Percentiles rank a stretch among this genome's conserved stretches.
These are phyloP conservation scores for Voacanga thouarsii DNA, from an alignment of 257 asterid genomes.

Conservation along the genomic window DNA sequence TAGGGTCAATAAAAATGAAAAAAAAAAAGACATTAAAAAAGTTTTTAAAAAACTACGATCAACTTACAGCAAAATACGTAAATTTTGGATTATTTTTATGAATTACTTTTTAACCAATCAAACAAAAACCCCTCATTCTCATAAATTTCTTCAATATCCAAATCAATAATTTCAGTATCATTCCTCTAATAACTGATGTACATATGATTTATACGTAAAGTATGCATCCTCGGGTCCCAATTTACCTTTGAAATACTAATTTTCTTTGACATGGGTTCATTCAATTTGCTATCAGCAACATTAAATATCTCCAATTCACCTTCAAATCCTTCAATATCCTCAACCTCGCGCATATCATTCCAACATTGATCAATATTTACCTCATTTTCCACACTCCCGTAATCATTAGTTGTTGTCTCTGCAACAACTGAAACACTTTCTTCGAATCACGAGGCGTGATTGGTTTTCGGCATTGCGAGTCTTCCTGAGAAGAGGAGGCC, in stretches of 20 bases:
- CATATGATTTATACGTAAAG: neutral
- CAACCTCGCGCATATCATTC: neutral
- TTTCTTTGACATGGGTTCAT: conserved; percentile 15
- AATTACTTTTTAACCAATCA: too few species aligned
- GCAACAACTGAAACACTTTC: neutral
- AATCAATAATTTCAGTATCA: conserved; percentile 5
- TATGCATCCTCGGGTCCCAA: conserved; percentile 1
- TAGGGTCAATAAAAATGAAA: too few species aligned
- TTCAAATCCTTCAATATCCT: conserved; percentile 5
- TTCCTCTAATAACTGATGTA: neutral
- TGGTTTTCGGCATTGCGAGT: neutral
- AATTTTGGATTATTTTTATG: too few species aligned
- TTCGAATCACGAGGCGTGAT: neutral
- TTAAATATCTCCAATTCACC: neutral
- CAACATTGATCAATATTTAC: conserved; percentile 1
- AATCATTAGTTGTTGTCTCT: conserved; percentile 1
- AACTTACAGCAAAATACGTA: too few species aligned
- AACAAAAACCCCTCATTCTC: too few species aligned
- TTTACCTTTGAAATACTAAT: conserved; percentile 17
- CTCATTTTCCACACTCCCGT: conserved; percentile 1
- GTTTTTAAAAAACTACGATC: too few species aligned
- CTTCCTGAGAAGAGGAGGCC: conserved; percentile 12
- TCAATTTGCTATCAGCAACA: conserved; percentile 1
- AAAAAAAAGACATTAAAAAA: too few species aligned
- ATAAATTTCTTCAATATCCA: conserved; percentile 13